Percentiles rank a stretch among this genome's conserved stretches.
Evolutionary conservation across 2,329 filamentous ascomycete genomes (phyloP).

Genomic region (Alternaria dauci): DNA sequence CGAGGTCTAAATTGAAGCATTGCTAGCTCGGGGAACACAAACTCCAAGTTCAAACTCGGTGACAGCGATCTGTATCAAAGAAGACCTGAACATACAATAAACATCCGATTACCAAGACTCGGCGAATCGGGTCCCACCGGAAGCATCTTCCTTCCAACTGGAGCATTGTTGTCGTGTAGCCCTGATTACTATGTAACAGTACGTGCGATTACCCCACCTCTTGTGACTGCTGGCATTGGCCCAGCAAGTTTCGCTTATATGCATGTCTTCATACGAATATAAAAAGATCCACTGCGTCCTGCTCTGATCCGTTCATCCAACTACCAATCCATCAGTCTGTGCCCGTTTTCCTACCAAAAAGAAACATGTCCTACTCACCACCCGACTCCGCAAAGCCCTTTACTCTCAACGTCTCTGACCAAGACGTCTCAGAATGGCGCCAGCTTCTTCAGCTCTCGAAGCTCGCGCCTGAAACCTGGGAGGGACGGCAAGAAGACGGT

Average conservation of each 20-base stretch:
- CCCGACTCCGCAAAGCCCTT: constrained; percentile 44
- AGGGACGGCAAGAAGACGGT: constrained; percentile 37
- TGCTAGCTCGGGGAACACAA: background rate
- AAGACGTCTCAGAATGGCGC: constrained; percentile 46
- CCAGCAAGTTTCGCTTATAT: background rate
- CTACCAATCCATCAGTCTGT: background rate
- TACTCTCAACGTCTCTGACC: constrained; percentile 44
- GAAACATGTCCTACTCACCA: constrained; percentile 45
- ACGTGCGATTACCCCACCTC: background rate
- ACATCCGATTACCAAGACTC: background rate
- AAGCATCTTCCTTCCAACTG: background rate
- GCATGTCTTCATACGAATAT: background rate
- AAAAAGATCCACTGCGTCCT: background rate
- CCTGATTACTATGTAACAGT: background rate
- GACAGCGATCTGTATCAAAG: background rate
- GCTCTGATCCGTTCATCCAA: background rate
- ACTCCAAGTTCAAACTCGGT: background rate
- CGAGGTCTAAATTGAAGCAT: background rate
- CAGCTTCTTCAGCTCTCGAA: constrained; percentile 49
- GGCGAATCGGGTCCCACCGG: background rate
- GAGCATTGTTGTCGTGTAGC: background rate
- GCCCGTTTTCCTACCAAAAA: background rate
- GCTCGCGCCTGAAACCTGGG: constrained; percentile 43
- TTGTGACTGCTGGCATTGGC: background rate
- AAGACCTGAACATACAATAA: background rate